A percentile compares a stretch with the other conserved stretches of the same genome.
Evolutionary conservation across 345 rosid species (phyloP).

Genomic region (Heritiera fomes): DNA sequence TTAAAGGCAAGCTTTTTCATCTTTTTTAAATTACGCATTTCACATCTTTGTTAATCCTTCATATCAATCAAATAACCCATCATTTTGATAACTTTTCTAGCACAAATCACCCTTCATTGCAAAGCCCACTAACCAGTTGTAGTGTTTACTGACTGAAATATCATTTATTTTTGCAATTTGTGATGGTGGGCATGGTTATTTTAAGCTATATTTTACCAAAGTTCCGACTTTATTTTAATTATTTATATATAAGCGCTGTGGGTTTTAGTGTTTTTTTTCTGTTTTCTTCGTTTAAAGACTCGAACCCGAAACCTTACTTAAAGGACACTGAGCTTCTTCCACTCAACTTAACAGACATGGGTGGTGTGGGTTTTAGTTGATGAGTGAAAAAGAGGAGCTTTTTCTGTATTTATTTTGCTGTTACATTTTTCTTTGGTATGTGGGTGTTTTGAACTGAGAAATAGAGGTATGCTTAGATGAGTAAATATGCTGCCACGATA

Average conservation of each 20-base stretch:
- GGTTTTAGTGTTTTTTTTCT: too few species aligned
- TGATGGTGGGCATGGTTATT: not conserved
- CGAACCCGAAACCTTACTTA: too few species aligned
- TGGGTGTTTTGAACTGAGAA: not conserved
- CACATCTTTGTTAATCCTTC: not conserved
- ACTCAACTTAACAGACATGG: too few species aligned
- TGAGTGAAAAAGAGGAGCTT: not conserved
- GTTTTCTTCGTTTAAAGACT: too few species aligned
- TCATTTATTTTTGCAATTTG: not conserved
- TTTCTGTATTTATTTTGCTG: not conserved
- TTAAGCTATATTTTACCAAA: not conserved
- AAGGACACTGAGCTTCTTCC: too few species aligned
- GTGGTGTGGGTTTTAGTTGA: not conserved
- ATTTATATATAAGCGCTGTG: not conserved
- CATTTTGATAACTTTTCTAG: not conserved
- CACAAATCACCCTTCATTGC: not conserved
- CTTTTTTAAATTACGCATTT: not conserved
- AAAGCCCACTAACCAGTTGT: not conserved
- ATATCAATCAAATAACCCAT: not conserved
- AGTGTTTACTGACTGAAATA: not conserved
- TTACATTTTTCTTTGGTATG: not conserved
- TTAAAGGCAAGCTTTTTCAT: not conserved
- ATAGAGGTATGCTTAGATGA: not conserved
- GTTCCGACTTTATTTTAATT: not conserved
- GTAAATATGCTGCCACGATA: not conserved